Percentiles rank a stretch among this genome's conserved stretches.
These are phyloP conservation scores for Flaveria brownii DNA, from an alignment of 129 eudicot species.

Conservation along the genomic window DNA sequence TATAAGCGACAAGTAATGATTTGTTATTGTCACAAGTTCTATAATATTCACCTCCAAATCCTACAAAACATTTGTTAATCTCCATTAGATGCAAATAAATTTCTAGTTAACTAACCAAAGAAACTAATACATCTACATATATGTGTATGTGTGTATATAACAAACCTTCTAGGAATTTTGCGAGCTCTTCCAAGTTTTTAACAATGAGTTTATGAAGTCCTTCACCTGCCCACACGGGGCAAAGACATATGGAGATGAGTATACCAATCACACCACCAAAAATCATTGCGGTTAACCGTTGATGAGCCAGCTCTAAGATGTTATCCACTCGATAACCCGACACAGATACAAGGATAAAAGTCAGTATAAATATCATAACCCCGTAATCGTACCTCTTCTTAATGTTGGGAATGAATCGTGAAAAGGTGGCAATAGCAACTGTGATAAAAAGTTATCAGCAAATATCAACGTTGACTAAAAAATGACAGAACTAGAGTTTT, in stretches of 20 bases:
- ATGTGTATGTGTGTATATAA: not conserved
- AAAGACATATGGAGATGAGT: constrained; percentile 50
- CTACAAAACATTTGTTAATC: constrained; percentile 32
- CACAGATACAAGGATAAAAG: constrained; percentile 62
- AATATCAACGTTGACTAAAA: not conserved
- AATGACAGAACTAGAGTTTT: no score
- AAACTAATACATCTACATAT: not conserved
- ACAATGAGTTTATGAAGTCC: constrained; percentile 62
- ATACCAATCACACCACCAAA: constrained; percentile 66
- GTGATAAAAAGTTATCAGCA: not conserved
- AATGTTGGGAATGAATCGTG: constrained; percentile 67
- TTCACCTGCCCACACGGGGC: constrained; percentile 93
- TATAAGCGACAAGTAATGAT: constrained; percentile 37
- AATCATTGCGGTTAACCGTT: constrained; percentile 61
- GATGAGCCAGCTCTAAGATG: constrained; percentile 57
- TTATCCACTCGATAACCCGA: constrained; percentile 66
- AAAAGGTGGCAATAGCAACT: constrained; percentile 64
- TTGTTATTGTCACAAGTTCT: constrained; percentile 32
- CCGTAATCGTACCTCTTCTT: constrained; percentile 86
- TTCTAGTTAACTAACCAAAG: not conserved
- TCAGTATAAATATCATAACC: constrained; percentile 66
- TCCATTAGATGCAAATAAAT: not conserved
- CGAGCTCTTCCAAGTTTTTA: constrained; percentile 61
- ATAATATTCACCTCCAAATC: constrained; percentile 57
- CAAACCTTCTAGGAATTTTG: constrained; percentile 69